Percentiles rank a stretch among this genome's conserved stretches.
Conservation (phyloP, 352 stramenopile species). For the Phytophthora boehmeriae region DNA sequence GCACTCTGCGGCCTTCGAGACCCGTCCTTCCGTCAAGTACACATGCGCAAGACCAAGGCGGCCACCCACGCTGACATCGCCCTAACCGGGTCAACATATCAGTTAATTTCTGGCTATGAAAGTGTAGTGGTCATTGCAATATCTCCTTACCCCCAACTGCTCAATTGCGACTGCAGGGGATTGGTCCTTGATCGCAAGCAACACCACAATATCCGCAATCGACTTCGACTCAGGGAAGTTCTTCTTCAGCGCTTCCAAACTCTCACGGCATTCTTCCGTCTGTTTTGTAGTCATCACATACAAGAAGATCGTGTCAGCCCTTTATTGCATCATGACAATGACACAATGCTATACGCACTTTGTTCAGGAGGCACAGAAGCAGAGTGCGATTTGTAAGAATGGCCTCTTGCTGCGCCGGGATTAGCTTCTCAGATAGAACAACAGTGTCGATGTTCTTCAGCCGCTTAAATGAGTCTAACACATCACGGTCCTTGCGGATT, state of each 20-base stretch:
- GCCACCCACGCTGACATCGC: conserved; percentile 58
- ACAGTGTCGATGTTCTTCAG: conserved; percentile 69
- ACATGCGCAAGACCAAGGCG: conserved; percentile 75
- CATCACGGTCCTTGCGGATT: conserved; percentile 76
- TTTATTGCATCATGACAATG: background rate
- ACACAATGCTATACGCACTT: conserved; percentile 33
- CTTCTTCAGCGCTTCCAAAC: conserved; percentile 54
- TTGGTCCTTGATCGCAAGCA: conserved; percentile 73
- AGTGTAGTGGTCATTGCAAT: background rate
- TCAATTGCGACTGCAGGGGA: conserved; percentile 57
- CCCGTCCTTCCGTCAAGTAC: conserved; percentile 61
- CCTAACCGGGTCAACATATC: conserved; percentile 20
- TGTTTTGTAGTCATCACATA: conserved; percentile 24
- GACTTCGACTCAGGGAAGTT: conserved; percentile 65
- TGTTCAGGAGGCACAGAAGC: conserved; percentile 77
- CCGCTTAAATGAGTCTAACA: conserved; percentile 87
- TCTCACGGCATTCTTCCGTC: conserved; percentile 69
- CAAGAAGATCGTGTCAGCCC: conserved; percentile 10
- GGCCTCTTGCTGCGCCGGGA: conserved; percentile 61
- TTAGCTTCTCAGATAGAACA: conserved; percentile 68
- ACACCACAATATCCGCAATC: conserved; percentile 64
- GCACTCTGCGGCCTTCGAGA: conserved; percentile 56
- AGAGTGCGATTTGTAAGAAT: conserved; percentile 79
- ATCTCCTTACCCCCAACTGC: conserved; percentile 40
- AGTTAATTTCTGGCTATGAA: background rate